phyloP scores from a whole-genome alignment of 306 rosid species.

The Coriaria nepalensis region DNA sequence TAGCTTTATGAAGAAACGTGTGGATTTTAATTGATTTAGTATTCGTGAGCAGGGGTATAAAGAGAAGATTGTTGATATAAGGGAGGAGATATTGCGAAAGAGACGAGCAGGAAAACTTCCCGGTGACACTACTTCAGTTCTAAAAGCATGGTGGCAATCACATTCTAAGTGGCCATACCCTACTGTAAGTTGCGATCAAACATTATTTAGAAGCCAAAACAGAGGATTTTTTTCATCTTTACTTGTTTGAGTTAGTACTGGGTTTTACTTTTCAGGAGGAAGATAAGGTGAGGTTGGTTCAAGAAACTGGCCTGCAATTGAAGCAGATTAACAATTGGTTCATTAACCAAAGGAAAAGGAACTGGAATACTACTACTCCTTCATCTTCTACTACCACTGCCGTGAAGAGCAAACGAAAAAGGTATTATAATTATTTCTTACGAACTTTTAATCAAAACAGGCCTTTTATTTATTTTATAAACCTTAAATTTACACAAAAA shows the following conservation, averaged over 20 bases:
- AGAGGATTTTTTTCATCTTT: background rate
- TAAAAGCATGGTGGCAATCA: slow-evolving; percentile 94
- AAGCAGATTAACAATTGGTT: slow-evolving; percentile 58
- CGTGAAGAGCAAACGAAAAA: slow-evolving; percentile 77
- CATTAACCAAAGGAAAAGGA: slow-evolving; percentile 61
- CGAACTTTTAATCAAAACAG: too few species aligned
- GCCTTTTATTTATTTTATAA: too few species aligned
- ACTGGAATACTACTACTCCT: slow-evolving; percentile 63
- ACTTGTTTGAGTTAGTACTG: background rate
- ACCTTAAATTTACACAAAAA: too few species aligned
- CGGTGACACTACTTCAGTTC: slow-evolving; percentile 92
- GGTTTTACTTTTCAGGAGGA: slow-evolving; percentile 44
- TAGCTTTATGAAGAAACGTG: background rate
- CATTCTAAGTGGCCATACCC: slow-evolving; percentile 99
- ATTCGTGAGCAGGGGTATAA: slow-evolving; percentile 56
- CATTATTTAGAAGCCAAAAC: background rate
- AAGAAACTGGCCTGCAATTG: slow-evolving; percentile 84
- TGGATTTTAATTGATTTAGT: background rate
- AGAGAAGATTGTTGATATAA: slow-evolving; percentile 77
- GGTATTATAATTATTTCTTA: slow-evolving; percentile 19
- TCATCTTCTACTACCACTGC: slow-evolving; percentile 31
- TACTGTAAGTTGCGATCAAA: slow-evolving; percentile 36
- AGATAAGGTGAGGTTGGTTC: slow-evolving; percentile 82
- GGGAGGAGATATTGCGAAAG: slow-evolving; percentile 93
- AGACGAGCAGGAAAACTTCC: slow-evolving; percentile 99